phyloP scores from a whole-genome alignment of 371 early-diverging fungal species.

The Syncephalastrum contaminatum region DNA sequence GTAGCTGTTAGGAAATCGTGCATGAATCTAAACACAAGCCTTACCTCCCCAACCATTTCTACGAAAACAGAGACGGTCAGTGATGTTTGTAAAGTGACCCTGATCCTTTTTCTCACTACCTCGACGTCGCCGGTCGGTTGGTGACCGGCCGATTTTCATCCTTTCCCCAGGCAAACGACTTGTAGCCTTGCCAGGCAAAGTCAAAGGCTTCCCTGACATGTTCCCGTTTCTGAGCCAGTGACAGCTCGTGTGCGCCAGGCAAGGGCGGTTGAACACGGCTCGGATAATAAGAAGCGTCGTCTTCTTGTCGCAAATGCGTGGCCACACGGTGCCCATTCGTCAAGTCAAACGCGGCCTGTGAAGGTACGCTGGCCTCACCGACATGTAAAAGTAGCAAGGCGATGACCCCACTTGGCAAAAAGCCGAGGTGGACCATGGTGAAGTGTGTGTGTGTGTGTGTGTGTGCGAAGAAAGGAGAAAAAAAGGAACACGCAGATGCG shows the following conservation, averaged over 20 bases:
- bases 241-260: constrained; percentile 24
- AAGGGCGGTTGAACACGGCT: constrained; percentile 8
- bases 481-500: no score
- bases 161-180: constrained; percentile 55
- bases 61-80: neutral
- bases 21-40: neutral
- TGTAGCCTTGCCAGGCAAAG: constrained; percentile 82
- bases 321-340: no score
- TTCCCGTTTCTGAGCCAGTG: constrained; percentile 33
- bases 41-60: constrained; percentile 40
- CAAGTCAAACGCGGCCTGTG: no score
- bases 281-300: neutral
- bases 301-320: no score
- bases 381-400: no score
- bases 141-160: constrained; percentile 58
- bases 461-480: no score
- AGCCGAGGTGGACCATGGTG: no score
- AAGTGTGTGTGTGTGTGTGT: no score
- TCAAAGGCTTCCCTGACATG: constrained; percentile 51
- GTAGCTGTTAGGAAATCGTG: neutral
- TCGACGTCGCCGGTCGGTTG: constrained; percentile 49
- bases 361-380: no score
- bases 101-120: constrained; percentile 20
- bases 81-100: neutral
- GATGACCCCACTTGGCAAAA: no score